Evolutionary conservation across 2,329 filamentous ascomycete species (phyloP).

Genomic region (Talaromyces amestolkiae): DNA sequence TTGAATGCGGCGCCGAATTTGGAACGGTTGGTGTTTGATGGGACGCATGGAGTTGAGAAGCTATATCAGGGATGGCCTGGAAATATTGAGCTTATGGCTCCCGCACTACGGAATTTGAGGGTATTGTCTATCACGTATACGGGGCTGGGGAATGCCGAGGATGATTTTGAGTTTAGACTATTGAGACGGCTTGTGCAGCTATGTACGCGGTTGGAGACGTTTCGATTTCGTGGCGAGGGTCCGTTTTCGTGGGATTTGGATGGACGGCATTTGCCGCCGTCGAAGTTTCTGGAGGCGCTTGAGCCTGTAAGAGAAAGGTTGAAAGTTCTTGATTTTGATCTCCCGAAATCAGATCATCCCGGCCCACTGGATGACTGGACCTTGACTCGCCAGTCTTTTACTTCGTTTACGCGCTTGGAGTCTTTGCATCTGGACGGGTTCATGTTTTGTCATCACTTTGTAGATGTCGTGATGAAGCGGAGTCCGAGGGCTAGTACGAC

Average conservation of each 20-base stretch:
- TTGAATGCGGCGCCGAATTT: background rate
- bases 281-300: background rate
- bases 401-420: background rate
- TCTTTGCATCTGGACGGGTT: background rate
- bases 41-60: background rate
- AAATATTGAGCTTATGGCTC: too few relatives aligned
- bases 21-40: background rate
- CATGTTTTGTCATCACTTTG: background rate
- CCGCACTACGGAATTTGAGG: too few relatives aligned
- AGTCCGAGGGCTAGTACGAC: too few relatives aligned
- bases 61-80: too few relatives aligned
- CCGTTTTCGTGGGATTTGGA: background rate
- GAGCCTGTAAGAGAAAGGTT: background rate
- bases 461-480: background rate
- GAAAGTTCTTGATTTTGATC: background rate
- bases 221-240: background rate
- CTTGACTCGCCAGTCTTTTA: too few relatives aligned
- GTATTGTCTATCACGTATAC: too few relatives aligned
- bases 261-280: background rate
- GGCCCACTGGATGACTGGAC: background rate
- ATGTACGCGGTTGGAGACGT: background rate
- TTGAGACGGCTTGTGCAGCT: too few relatives aligned
- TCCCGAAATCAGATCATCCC: background rate
- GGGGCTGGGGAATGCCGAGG: too few relatives aligned
- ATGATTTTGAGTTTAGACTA: too few relatives aligned